Evolutionary conservation across 179 eudicot species (phyloP).

Genomic region (Gypsophila paniculata): DNA sequence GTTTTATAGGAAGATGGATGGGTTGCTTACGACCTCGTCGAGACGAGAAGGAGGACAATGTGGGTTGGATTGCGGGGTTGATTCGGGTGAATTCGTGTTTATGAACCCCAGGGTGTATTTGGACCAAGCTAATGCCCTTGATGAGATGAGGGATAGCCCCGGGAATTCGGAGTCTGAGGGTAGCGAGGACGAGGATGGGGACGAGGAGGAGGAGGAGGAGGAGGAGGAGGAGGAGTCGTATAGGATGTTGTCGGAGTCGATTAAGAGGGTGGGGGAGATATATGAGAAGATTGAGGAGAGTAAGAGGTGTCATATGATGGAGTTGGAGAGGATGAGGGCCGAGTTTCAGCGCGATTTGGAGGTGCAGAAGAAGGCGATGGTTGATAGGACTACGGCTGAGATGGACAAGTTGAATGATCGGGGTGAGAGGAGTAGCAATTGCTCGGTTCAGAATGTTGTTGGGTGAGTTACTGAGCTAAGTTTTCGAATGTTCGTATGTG

Average conservation of each 20-base stretch:
- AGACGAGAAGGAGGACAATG: slow-evolving; percentile 46
- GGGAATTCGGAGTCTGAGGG: slow-evolving; percentile 53
- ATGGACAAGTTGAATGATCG: slow-evolving; percentile 53
- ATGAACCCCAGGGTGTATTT: slow-evolving; percentile 62
- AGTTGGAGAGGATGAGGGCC: slow-evolving; percentile 79
- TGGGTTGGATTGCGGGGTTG: slow-evolving; percentile 84
- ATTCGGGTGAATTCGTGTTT: slow-evolving; percentile 93
- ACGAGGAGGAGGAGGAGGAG: slow-evolving; percentile 31
- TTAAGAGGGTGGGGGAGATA: slow-evolving; percentile 74
- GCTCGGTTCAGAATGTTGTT: slow-evolving; percentile 50
- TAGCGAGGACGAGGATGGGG: slow-evolving; percentile 28
- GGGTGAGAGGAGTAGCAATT: slow-evolving; percentile 44
- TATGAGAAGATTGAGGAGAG: slow-evolving; percentile 83
- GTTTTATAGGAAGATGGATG: slow-evolving; percentile 72
- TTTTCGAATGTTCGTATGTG: neutral
- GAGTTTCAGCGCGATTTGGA: slow-evolving; percentile 85
- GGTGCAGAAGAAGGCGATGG: slow-evolving; percentile 78
- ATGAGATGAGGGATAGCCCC: slow-evolving; percentile 96
- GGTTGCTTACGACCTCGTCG: slow-evolving; percentile 57
- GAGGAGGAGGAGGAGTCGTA: slow-evolving; percentile 39
- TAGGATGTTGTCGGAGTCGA: slow-evolving; percentile 67
- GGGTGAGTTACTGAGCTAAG: slow-evolving; percentile 34
- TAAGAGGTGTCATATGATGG: slow-evolving; percentile 81
- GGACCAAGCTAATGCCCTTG: slow-evolving; percentile 59
- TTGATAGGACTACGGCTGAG: slow-evolving; percentile 70